Conservation (phyloP, 306 rosid species). For the Trifolium repens region DNA sequence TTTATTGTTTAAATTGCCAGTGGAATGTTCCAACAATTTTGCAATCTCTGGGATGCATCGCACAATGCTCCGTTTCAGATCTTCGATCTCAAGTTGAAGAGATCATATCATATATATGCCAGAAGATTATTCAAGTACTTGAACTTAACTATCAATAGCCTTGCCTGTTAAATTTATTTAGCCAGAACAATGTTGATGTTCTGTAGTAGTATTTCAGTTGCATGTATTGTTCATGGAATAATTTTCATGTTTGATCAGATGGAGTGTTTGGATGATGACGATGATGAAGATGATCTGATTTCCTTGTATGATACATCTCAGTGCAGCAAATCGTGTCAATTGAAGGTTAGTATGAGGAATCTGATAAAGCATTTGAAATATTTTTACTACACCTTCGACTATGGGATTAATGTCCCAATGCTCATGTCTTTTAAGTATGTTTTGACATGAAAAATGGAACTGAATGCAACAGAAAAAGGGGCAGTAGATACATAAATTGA, state of each 20-base stretch:
- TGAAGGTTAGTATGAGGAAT: slow-evolving; percentile 68
- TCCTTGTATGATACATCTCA: slow-evolving; percentile 42
- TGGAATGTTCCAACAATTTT: slow-evolving; percentile 75
- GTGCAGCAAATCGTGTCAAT: slow-evolving; percentile 59
- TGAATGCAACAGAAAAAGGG: slow-evolving; percentile 2
- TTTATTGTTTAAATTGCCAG: slow-evolving; percentile 57
- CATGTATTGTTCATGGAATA: slow-evolving; percentile 35
- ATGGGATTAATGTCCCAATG: background rate
- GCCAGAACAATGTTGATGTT: slow-evolving; percentile 21
- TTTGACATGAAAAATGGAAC: background rate
- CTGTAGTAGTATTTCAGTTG: slow-evolving; percentile 18
- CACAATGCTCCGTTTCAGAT: slow-evolving; percentile 67
- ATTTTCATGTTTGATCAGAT: slow-evolving; percentile 56
- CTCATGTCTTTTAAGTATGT: background rate
- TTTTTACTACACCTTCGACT: background rate
- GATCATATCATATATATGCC: slow-evolving; percentile 61
- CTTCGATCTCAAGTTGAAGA: slow-evolving; percentile 67
- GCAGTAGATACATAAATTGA: background rate
- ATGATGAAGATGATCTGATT: slow-evolving; percentile 23
- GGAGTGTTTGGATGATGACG: slow-evolving; percentile 46
- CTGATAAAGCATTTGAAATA: slow-evolving; percentile 29
- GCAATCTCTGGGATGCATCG: slow-evolving; percentile 90
- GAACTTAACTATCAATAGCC: slow-evolving; percentile 35
- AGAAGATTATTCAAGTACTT: slow-evolving; percentile 75
- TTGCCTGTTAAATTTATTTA: slow-evolving; percentile 41